Conservation (phyloP, 179 eudicot species). For the Spinacia oleracea region DNA sequence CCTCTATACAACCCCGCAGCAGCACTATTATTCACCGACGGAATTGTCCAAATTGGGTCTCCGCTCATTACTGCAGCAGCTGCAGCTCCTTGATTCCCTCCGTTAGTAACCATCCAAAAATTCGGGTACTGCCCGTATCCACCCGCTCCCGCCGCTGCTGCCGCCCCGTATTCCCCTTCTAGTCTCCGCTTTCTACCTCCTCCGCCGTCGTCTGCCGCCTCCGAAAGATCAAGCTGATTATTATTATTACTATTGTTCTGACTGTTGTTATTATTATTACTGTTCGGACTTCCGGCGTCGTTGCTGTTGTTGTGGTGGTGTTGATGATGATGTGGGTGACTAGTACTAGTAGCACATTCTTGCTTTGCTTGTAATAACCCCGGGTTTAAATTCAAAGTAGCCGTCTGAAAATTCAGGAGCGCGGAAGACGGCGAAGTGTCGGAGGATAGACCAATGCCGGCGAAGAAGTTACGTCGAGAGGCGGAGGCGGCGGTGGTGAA, state of each 20-base stretch:
- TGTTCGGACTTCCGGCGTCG: conserved; percentile 1
- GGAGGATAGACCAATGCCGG: conserved; percentile 33
- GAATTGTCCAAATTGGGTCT: conserved; percentile 50
- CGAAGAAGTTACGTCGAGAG: conserved; percentile 34
- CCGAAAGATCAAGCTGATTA: conserved; percentile 14
- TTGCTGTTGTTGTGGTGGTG: background rate
- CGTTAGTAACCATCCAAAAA: conserved; percentile 47
- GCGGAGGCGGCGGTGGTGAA: conserved; percentile 34
- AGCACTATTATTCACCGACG: conserved; percentile 25
- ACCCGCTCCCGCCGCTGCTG: conserved; percentile 24
- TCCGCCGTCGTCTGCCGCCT: conserved; percentile 23
- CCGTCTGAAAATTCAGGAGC: conserved; percentile 42
- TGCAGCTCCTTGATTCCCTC: conserved; percentile 22
- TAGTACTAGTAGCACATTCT: conserved; percentile 10
- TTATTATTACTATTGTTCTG: conserved; percentile 9
- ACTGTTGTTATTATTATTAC: conserved; percentile 13
- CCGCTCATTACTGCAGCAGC: conserved; percentile 28
- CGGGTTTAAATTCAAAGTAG: conserved; percentile 30
- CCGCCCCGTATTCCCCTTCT: conserved; percentile 28
- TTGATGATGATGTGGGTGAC: conserved; percentile 9
- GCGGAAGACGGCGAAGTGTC: conserved; percentile 31
- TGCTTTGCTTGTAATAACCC: conserved; percentile 35
- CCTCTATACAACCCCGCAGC: conserved; percentile 40
- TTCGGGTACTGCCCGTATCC: conserved; percentile 41
- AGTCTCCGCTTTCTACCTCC: conserved; percentile 36